phyloP scores from a whole-genome alignment of 1,284 basidiomycete genomes.

The Phellopilus nigrolimitatus region DNA sequence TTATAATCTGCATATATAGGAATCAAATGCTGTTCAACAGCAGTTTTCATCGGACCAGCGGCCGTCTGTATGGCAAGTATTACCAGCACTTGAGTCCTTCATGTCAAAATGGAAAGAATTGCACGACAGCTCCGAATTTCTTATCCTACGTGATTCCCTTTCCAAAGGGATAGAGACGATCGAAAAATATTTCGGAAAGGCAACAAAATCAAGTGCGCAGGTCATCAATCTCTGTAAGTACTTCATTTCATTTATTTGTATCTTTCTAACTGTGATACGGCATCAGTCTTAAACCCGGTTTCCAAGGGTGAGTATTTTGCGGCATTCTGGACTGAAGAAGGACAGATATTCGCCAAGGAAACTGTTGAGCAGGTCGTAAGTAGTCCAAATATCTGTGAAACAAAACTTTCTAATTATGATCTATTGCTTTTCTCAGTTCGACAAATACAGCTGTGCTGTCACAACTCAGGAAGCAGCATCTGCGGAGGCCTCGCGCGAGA shows the following conservation, averaged over 20 bases:
- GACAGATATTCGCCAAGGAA: no score
- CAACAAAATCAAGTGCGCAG: background rate
- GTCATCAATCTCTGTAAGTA: constrained; percentile 7
- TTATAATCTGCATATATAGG: background rate
- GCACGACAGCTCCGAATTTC: background rate
- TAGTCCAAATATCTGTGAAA: no score
- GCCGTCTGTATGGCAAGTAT: background rate
- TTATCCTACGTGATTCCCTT: background rate
- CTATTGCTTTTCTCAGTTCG: no score
- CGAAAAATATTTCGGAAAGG: constrained; percentile 3
- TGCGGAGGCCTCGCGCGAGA: no score
- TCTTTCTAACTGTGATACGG: background rate
- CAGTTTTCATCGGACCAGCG: constrained; percentile 4
- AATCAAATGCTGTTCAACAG: background rate
- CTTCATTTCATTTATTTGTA: background rate
- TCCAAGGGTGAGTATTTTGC: constrained; percentile 2
- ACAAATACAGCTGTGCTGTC: no score
- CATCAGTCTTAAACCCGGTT: background rate
- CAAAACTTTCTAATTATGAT: no score
- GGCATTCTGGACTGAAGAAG: no score
- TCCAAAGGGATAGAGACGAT: background rate
- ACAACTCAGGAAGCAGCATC: no score
- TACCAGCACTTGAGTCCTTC: constrained; percentile 1
- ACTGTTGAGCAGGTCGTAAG: no score
- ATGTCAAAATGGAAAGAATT: background rate